Evolutionary conservation across 2,329 filamentous ascomycete species (phyloP).

Genomic region (Pyrenochaeta sp.): DNA sequence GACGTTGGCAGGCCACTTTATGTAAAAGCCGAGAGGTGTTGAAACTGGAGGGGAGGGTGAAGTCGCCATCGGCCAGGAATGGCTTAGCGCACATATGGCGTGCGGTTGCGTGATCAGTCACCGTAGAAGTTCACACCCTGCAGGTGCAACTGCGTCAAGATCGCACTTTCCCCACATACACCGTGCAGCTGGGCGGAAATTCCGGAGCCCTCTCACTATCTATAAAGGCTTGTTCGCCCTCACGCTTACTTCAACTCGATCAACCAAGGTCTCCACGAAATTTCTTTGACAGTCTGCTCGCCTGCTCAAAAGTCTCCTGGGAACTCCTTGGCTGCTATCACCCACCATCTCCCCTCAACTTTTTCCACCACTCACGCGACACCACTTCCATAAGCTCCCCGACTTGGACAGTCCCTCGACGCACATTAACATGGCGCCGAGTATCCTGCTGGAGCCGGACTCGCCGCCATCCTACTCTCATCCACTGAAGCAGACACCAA

Average conservation of each 20-base stretch:
- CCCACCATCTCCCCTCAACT: background rate
- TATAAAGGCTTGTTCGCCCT: slow-evolving; percentile 25
- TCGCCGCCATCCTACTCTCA: slow-evolving; percentile 25
- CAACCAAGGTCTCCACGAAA: background rate
- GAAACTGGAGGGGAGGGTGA: background rate
- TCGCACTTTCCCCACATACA: slow-evolving; percentile 31
- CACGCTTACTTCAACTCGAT: slow-evolving; percentile 9
- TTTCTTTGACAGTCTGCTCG: slow-evolving; percentile 4
- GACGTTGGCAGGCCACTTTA: slow-evolving; percentile 2
- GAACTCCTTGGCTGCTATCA: background rate
- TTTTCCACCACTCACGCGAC: background rate
- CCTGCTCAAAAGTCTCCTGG: slow-evolving; percentile 7
- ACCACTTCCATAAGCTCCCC: background rate
- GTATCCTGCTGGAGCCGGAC: slow-evolving; percentile 38
- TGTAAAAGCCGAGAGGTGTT: slow-evolving; percentile 4
- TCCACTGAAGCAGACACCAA: slow-evolving; percentile 27
- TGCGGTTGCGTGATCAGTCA: slow-evolving; percentile 16
- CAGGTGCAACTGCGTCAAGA: slow-evolving; percentile 9
- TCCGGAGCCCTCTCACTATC: slow-evolving; percentile 12
- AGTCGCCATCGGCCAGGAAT: slow-evolving; percentile 4
- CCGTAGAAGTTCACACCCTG: slow-evolving; percentile 9
- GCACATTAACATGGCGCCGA: slow-evolving; percentile 39
- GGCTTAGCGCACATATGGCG: slow-evolving; percentile 7
- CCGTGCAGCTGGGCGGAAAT: slow-evolving; percentile 15
- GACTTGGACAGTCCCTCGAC: background rate